These are phyloP conservation scores for Ganoderma sinense DNA, from an alignment of 1,284 basidiomycete species.

Conservation along the genomic window DNA sequence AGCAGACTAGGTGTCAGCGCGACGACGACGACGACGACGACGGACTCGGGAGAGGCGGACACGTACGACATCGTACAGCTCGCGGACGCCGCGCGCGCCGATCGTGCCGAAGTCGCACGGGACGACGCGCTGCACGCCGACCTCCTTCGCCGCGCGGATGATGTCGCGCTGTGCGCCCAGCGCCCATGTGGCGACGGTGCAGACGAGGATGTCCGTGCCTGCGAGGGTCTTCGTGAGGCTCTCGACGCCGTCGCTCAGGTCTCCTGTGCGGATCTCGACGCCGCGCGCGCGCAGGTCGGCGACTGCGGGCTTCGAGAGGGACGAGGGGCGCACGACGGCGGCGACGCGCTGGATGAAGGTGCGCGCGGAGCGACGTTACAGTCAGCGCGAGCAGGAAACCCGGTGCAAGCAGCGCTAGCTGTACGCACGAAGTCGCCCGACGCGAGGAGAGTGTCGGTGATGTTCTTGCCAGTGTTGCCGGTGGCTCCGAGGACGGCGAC, in stretches of 20 bases:
- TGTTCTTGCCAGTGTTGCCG: constrained; percentile 29
- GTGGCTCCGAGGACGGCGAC: constrained; percentile 34
- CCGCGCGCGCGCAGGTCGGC: constrained; percentile 7
- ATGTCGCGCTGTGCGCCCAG: constrained; percentile 18
- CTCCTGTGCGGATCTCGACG: constrained; percentile 25
- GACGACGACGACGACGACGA: no score
- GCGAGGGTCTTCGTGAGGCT: constrained; percentile 17
- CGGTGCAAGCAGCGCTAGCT: no score
- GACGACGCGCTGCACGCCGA: constrained; percentile 24
- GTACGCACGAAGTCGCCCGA: constrained; percentile 27
- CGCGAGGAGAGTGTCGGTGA: constrained; percentile 26
- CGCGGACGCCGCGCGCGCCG: constrained; percentile 22
- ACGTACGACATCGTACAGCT: constrained; percentile 28
- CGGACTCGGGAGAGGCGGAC: no score
- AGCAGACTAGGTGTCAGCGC: neutral
- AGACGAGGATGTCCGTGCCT: constrained; percentile 27
- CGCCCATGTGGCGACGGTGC: constrained; percentile 1
- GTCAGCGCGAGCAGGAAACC: no score
- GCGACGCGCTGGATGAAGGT: constrained; percentile 19
- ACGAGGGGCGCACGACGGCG: constrained; percentile 17
- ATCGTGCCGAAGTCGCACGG: constrained; percentile 31
- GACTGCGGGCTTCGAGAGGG: constrained; percentile 17
- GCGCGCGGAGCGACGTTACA: no score
- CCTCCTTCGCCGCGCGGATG: constrained; percentile 24
- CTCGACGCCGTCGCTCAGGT: constrained; percentile 16